Evolutionary conservation across 352 stramenopile species (phyloP).

Genomic region (Globisporangium viniferum): DNA sequence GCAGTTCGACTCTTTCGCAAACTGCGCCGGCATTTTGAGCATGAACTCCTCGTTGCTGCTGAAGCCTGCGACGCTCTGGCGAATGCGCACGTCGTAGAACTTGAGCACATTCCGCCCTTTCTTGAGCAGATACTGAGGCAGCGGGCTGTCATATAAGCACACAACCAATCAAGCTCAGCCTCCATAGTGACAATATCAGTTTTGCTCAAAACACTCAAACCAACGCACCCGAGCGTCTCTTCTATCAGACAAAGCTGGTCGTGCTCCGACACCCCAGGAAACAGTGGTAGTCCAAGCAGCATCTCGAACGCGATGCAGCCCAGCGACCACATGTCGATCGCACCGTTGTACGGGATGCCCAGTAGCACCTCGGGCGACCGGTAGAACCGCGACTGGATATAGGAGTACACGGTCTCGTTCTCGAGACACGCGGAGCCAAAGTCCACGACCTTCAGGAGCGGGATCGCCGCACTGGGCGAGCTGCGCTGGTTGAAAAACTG

Average conservation of each 20-base stretch:
- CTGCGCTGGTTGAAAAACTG: not conserved
- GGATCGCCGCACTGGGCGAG: conserved; percentile 9
- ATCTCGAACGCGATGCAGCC: conserved; percentile 85
- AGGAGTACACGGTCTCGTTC: conserved; percentile 89
- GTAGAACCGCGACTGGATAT: conserved; percentile 96
- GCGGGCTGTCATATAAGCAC: conserved; percentile 6
- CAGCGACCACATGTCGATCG: conserved; percentile 64
- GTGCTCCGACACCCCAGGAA: conserved; percentile 90
- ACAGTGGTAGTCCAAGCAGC: conserved; percentile 94
- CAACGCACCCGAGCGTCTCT: conserved; percentile 54
- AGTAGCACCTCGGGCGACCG: conserved; percentile 71
- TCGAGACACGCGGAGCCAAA: conserved; percentile 92
- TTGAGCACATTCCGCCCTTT: conserved; percentile 38
- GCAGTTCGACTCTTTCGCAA: conserved; percentile 29
- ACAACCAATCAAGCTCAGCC: not conserved
- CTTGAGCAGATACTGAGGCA: conserved; percentile 33
- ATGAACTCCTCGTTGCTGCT: conserved; percentile 20
- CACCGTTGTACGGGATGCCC: conserved; percentile 46
- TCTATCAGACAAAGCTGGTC: conserved; percentile 95
- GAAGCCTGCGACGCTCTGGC: not conserved
- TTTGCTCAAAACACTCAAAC: not conserved
- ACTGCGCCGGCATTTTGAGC: conserved; percentile 38
- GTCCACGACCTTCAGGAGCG: conserved; percentile 92
- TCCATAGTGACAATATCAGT: not conserved
- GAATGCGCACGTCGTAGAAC: conserved; percentile 36